A percentile compares a stretch with the other conserved stretches of the same genome.
These are phyloP conservation scores for Udeniomyces megalosporus DNA, from an alignment of 768 basidiomycete species.

Conservation along the genomic window DNA sequence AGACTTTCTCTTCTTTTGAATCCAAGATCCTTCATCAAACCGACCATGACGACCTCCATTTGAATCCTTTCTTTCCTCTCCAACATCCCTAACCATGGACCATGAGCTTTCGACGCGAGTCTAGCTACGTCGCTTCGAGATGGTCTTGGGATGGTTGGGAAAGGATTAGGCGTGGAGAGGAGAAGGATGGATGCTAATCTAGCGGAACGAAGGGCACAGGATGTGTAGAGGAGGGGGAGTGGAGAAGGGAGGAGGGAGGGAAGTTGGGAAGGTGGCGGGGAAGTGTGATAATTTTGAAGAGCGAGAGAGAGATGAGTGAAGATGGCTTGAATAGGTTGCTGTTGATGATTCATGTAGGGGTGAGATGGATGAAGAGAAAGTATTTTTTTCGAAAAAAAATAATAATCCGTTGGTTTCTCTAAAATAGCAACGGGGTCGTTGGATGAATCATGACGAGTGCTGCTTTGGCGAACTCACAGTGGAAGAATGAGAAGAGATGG, in stretches of 20 bases:
- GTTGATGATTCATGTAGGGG: no score
- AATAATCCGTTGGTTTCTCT: no score
- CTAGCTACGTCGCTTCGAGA: slow-evolving; percentile 42
- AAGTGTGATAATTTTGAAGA: slow-evolving; percentile 3
- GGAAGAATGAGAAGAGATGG: background rate
- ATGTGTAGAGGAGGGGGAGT: slow-evolving; percentile 2
- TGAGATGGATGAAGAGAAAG: no score
- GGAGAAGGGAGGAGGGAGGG: background rate
- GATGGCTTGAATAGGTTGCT: background rate
- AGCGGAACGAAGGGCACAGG: slow-evolving; percentile 10
- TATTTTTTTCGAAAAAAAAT: no score
- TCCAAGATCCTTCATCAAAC: slow-evolving; percentile 62
- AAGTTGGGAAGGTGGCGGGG: background rate
- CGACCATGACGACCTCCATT: slow-evolving; percentile 52
- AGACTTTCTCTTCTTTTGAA: slow-evolving; percentile 79
- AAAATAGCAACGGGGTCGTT: background rate
- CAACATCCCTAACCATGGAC: slow-evolving; percentile 72
- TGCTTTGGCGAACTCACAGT: background rate
- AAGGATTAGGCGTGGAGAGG: background rate
- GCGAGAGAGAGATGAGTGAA: slow-evolving; percentile 1
- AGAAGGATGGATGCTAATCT: background rate
- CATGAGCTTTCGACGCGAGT: slow-evolving; percentile 56
- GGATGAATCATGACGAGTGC: background rate
- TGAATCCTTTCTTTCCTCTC: slow-evolving; percentile 57
- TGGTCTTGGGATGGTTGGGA: background rate